Evolutionary conservation across 148 eudicot genomes (phyloP), one percentile per base, ranked within the genome.

Genomic region (Chenopodium berlandieri): DNA sequence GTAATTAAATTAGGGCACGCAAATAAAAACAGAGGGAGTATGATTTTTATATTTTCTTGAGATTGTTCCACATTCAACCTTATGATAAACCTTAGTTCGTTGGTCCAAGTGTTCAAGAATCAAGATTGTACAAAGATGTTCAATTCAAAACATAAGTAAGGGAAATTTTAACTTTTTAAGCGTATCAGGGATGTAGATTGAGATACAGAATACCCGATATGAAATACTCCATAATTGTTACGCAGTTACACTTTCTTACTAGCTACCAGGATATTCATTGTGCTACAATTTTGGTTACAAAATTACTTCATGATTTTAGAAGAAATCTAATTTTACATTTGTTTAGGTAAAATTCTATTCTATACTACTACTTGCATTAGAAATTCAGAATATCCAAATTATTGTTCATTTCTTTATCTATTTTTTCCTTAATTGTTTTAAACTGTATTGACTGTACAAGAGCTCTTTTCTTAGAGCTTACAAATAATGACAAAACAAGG

Each of bases 401-500:
- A 62, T 10, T 62, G 66, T 3, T 20, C 32, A n/a, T 17, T 9
- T 17, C 4, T 73, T 2, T 20, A 32, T 11, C 3, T 47, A 40
- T 11, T 23, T 13, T 73, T 19, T 73, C 11, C 1, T 46, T 25
- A 7, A 12, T 17, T 16, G 31, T 2, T 19, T 19, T 1, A 31
- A 30, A 58, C 25, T 58, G 44, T 22, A 31, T 46, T 23, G 54
- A 31, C 27, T 76, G 13, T 44, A 9, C 67, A 70, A 69, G 52
- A 46, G 4, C 69, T 46, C 27, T 40, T 63, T 73, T 87, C 44
- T 40, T 78, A 85, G 1, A 81, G 63, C 74, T 88, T 87, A 88
- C 89, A 93, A 75, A 93, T 79, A 11, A 93, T 89, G 58, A 93
- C 92, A 87, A 91, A 91, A 75, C 95, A 91, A 83, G 97, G 97